Evolutionary conservation across 148 eudicot species (phyloP).

Genomic region (Linanthus parryae): DNA sequence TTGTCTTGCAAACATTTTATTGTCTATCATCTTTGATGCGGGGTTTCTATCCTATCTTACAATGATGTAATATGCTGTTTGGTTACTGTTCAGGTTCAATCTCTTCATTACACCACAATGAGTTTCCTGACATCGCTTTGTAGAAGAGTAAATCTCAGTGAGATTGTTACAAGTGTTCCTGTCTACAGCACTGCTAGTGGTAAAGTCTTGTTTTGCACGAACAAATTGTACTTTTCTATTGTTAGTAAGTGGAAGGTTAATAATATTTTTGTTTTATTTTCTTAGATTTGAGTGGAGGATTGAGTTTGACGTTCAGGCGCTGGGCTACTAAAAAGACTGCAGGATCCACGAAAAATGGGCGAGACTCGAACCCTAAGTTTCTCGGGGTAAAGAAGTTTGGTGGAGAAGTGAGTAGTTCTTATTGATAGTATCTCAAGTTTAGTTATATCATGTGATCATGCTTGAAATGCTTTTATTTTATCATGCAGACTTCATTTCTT

Average conservation of each 20-base stretch:
- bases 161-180: conserved; percentile 38
- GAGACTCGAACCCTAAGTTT: conserved; percentile 69
- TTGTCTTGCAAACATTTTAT: too few relatives aligned
- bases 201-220: conserved; percentile 5
- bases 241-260: not conserved
- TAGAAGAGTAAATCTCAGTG: conserved; percentile 38
- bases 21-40: too few relatives aligned
- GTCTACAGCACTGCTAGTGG: conserved; percentile 38
- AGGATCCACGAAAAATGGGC: conserved; percentile 74
- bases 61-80: too few relatives aligned
- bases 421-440: too few relatives aligned
- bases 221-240: not conserved
- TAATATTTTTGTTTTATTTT: not conserved
- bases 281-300: conserved; percentile 49
- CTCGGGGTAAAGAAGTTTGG: conserved; percentile 88
- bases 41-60: too few relatives aligned
- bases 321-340: conserved; percentile 90
- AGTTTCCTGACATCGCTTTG: conserved; percentile 41
- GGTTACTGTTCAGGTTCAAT: conserved; percentile 8
- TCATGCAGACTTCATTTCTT: too few relatives aligned
- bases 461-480: too few relatives aligned
- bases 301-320: conserved; percentile 55
- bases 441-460: too few relatives aligned
- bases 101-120: conserved; percentile 16
- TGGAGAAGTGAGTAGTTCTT: conserved; percentile 48